Base-by-base conservation (phyloP, 2,329 filamentous ascomycete species). In the Paecilomyces sp. region DNA sequence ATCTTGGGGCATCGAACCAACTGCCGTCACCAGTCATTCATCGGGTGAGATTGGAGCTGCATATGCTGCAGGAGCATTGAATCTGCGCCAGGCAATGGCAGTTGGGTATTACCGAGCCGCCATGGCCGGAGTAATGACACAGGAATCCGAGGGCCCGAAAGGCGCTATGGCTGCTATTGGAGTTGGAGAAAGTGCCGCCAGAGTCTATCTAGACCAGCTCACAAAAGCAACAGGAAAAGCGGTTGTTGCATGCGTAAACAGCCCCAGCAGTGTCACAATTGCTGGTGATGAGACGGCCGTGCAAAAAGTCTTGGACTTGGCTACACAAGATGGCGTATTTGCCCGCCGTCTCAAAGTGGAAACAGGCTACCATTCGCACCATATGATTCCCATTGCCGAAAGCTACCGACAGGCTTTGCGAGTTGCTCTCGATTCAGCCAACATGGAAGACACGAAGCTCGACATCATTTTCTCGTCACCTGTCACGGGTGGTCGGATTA, bases 11-110 rank as follows among this genome's bases (percentile, higher is more conserved):
- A 58, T 70, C 31, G 50, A 8, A 3, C 67, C 67, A 6, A 28
- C 53, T 3, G 60, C 57, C 1, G 65, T 66, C 1, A 54, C 63
- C 9, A 63, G 68, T 5, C 68, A 70, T 58, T 68, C 65, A 2
- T 59, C 54, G 4, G 68, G 68, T 13, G 68, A 71, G 36, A 70
- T 71, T 50, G 67, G 62, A 4, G 68, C 68, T n/a, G 66, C 68
- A 3, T 70, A 67, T 55, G 58, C 59, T 24, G 58, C 56, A 7
- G 61, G 62, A 3, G 54, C 54, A 33, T 33, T 70, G 12, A 59
- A 25, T 7, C 15, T n/a, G 11, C 15, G 55, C 24, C 47, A 56
- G 15, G 62, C 64, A 15, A 62, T 65, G 9, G 47, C 36, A 1
- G 36, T 60, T 24, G 62, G 65, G 8, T 67, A 66, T 55, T 61